Conservation (phyloP, 2,329 filamentous ascomycete genomes). For the Aspergillus nomiae region DNA sequence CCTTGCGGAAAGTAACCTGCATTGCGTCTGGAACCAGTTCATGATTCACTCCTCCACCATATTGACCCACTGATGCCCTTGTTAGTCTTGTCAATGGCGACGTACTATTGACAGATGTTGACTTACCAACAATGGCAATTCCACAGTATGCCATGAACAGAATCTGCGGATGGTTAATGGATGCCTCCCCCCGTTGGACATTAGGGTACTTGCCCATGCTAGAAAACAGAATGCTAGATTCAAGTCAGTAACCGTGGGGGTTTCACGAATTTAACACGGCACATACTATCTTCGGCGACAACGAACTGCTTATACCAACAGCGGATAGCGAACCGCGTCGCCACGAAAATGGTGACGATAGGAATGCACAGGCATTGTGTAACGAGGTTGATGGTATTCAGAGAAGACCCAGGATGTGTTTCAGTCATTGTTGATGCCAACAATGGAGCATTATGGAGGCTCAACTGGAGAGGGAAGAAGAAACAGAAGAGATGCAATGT, state of each 20-base stretch:
- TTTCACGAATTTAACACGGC: too few relatives aligned
- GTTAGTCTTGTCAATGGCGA: neutral
- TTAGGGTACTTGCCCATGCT: constrained; percentile 23
- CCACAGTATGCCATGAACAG: constrained; percentile 39
- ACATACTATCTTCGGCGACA: constrained; percentile 38
- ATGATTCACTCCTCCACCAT: constrained; percentile 40
- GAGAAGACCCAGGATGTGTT: constrained; percentile 27
- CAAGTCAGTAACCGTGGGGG: constrained; percentile 11
- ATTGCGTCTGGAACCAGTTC: constrained; percentile 25
- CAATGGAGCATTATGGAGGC: constrained; percentile 9
- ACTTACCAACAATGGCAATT: constrained; percentile 30
- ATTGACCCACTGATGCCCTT: constrained; percentile 26
- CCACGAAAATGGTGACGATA: constrained; percentile 34
- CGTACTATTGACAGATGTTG: too few relatives aligned
- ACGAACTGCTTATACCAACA: constrained; percentile 33
- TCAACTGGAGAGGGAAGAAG: neutral
- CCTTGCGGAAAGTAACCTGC: constrained; percentile 30
- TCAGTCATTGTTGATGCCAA: constrained; percentile 21
- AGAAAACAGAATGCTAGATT: constrained; percentile 14
- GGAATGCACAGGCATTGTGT: constrained; percentile 41
- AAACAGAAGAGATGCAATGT: neutral
- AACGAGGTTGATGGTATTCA: constrained; percentile 36
- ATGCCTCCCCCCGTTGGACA: neutral
- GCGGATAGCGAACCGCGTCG: constrained; percentile 34
- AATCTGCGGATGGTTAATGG: constrained; percentile 14